Evolutionary conservation across 2,329 filamentous ascomycete species (phyloP), one percentile per base, ranked within the genome.

Genomic region (Trichoderma endophyticum): DNA sequence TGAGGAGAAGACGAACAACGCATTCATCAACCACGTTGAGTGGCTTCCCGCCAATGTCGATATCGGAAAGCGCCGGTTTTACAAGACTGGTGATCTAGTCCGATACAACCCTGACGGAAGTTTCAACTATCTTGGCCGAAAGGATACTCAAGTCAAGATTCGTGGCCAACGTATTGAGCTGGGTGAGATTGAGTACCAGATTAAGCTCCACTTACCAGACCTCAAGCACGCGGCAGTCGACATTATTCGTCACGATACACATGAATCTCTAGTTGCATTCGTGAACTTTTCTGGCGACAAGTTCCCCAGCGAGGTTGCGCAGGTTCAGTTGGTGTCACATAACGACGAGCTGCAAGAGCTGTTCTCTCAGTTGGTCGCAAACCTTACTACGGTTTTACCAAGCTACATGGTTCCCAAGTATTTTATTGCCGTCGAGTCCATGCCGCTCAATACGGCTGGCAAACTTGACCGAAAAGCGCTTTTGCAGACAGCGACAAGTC

Each of bases 111-210:
- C 76, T 0, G 80, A 84, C 61, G 81, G 82, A 2, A 75, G 76
- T 21, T 75, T 86, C 5, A 73, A 81, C 0, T 85, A 83, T 64
- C 75, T 86, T 57, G 86, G 86, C 54, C 81, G 87, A 24, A 87
- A 86, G 74, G 87, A 89, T 73, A 83, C 82, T 0, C 87, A 89
- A 76, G 83, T 89, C 59, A 89, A 90, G 77, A 77, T 89, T 11
- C 82, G 84, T 24, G 89, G 89, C 24, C 88, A 84, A 71, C 78
- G 86, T 70, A 81, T 87, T 59, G 89, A 86, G 78, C 80, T 86
- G 8, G 73, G 61, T 11, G 75, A 76, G 36, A 72, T 77, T 21
- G 76, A 77, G 26, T 60, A 71, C 9, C 59, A 75, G 5, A 59
- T 74, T 32, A 73, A 67, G 57, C 18, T 34, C 39, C 43, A 39